A percentile compares a stretch with the other conserved stretches of the same genome.
phyloP scores from a whole-genome alignment of 108 stramenopile genomes.

The Stephanodiscus minutulus region DNA sequence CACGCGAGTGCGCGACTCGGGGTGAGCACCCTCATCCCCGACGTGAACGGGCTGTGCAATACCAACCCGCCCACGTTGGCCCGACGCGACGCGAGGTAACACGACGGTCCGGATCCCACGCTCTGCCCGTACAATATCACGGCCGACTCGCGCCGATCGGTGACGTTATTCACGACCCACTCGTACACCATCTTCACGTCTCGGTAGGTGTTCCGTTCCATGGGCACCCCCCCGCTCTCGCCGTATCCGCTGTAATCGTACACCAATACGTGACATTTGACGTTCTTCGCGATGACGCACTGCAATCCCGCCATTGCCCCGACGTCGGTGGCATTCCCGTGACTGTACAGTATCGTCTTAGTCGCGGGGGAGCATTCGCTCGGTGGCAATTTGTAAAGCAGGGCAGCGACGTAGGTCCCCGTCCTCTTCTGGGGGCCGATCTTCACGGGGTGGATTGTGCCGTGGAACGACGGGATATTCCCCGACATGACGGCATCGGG shows the following conservation, averaged over 20 bases:
- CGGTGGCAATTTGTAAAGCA: constrained; percentile 62
- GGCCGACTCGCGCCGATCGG: constrained; percentile 48
- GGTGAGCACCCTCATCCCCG: constrained; percentile 88
- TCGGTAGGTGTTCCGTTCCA: constrained; percentile 80
- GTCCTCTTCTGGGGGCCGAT: constrained; percentile 62
- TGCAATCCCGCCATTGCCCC: constrained; percentile 83
- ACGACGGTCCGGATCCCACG: constrained; percentile 89
- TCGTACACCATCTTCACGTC: constrained; percentile 86
- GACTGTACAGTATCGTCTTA: constrained; percentile 83
- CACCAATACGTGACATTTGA: constrained; percentile 74
- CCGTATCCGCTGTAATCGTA: constrained; percentile 93
- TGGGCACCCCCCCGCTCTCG: constrained; percentile 74
- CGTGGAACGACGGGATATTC: constrained; percentile 37
- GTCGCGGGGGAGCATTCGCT: constrained; percentile 39
- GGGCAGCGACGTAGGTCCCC: constrained; percentile 59
- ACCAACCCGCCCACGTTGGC: constrained; percentile 76
- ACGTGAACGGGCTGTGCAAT: constrained; percentile 84
- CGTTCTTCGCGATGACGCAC: constrained; percentile 59
- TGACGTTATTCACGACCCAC: constrained; percentile 53
- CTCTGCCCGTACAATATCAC: constrained; percentile 90
- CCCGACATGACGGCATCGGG: constrained; percentile 50
- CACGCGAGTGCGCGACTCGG: constrained; percentile 74
- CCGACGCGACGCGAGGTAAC: constrained; percentile 64
- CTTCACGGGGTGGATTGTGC: constrained; percentile 62
- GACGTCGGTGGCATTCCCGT: constrained; percentile 91